A percentile compares a stretch with the other conserved stretches of the same genome.
These are phyloP conservation scores for Rhodotorula sp. DNA, from an alignment of 1,284 basidiomycete genomes.

Conservation along the genomic window DNA sequence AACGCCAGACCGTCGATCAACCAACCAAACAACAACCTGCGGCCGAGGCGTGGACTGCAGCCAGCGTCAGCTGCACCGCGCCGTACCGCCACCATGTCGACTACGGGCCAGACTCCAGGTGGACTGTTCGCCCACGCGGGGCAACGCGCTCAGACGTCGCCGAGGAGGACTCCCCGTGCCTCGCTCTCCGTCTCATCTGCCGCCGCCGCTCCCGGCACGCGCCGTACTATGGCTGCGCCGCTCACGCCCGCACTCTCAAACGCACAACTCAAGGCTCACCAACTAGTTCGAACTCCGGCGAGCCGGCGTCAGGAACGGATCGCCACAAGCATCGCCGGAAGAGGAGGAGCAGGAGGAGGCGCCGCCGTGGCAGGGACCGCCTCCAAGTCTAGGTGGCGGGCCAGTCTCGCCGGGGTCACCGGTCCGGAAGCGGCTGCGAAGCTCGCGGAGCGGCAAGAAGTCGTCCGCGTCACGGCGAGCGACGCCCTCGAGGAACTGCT, in stretches of 20 bases:
- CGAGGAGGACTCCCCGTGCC: not conserved
- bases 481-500: slow-evolving; percentile 19
- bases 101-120: no score
- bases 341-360: not conserved
- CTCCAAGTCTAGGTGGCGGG: not conserved
- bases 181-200: not conserved
- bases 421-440: not conserved
- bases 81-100: no score
- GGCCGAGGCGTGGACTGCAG: no score
- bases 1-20: no score
- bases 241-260: not conserved
- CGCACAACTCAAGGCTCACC: not conserved
- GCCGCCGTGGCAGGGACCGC: no score
- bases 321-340: no score
- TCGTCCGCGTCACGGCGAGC: slow-evolving; percentile 1
- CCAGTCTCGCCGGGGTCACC: not conserved
- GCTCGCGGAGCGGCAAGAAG: slow-evolving; percentile 1
- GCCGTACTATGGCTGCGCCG: not conserved
- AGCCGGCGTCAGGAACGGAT: not conserved
- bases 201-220: not conserved
- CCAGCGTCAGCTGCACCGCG: no score
- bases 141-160: not conserved
- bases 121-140: no score
- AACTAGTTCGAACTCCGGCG: not conserved
- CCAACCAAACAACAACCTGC: no score